phyloP scores from a whole-genome alignment of 306 rosid species.

The Ormosia emarginata region DNA sequence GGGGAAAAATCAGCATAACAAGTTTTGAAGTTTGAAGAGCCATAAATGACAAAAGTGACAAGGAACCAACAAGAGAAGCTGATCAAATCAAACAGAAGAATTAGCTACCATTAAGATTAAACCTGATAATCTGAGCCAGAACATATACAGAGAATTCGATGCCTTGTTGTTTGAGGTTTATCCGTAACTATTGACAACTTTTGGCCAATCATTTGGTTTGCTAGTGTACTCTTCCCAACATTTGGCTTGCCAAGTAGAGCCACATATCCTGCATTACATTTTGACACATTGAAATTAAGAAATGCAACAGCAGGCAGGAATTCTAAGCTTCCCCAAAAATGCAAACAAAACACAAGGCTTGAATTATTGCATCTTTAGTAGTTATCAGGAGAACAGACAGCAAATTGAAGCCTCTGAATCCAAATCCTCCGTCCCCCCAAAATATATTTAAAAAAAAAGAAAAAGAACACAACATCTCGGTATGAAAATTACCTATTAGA shows the following conservation, averaged over 20 bases:
- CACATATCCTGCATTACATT: slow-evolving; percentile 69
- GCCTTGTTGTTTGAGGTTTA: slow-evolving; percentile 97
- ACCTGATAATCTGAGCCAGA: slow-evolving; percentile 92
- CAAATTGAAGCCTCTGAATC: background rate
- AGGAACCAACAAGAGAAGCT: background rate
- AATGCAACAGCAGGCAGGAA: background rate
- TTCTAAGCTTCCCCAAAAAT: background rate
- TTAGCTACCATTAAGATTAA: slow-evolving; percentile 29
- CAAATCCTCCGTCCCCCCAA: background rate
- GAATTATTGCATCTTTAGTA: background rate
- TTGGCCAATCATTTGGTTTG: slow-evolving; percentile 93
- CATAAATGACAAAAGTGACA: background rate
- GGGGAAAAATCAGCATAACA: background rate
- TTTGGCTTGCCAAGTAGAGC: slow-evolving; percentile 95
- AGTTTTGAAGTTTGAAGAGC: background rate
- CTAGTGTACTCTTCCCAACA: slow-evolving; percentile 94
- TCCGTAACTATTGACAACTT: slow-evolving; percentile 91
- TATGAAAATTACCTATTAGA: too few relatives aligned
- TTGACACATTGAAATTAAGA: slow-evolving; percentile 15
- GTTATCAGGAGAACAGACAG: background rate
- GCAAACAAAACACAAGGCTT: background rate
- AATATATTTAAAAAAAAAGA: too few relatives aligned
- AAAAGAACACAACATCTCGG: too few relatives aligned
- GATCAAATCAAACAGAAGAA: slow-evolving; percentile 19
- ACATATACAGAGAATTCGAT: slow-evolving; percentile 92